Base-by-base conservation (phyloP, 2,329 filamentous ascomycete genomes). In the Escovopsis sp. region DNA sequence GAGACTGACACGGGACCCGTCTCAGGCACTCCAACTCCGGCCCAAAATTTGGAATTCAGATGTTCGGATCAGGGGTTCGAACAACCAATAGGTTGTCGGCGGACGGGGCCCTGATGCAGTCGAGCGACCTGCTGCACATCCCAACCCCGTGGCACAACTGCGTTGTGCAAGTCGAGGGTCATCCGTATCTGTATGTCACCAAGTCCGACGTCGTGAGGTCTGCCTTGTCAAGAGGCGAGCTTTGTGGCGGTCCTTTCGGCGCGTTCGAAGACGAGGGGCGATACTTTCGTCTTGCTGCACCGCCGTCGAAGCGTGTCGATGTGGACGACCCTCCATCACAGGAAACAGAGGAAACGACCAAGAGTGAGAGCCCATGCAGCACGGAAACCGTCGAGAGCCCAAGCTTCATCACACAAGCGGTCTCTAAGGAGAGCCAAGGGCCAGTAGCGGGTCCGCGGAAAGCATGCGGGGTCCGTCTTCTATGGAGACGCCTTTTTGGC, bases 121-220 rank as follows among this genome's bases (percentile, higher is more conserved):
- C 42, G 12, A 43, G 48, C 37, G 53, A 54, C 14, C 45, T 54
- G 7, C 48, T 58, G 1, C 57, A 60, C 37, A 53, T 65, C 5
- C 63, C 63, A 1, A 66, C 63, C 1, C 63, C 62, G 0, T 66
- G 63, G 63, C 63, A 66, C 50, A 66, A 65, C 46, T 61, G 56
- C 35, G 53, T 63, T 27, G 57, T 62, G 39, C 46, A 53, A 37
- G 47, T 53, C 4, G 45, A 51, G 16, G 49, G 47, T 7, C 46
- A 49, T 25, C 27, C 45, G 3, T 41, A 37, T 12, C 36, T 54
- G 7, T 49, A 50, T 20, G 46, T 50, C 13, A 51, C 51, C 15
- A 53, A 52, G 43, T 45, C 47, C 6, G 48, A 39, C 29, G 45
- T 50, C 9, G 42, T 45, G 2, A 41, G 33, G 2, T 32, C 43